phyloP scores from a whole-genome alignment of 108 stramenopile species.

The Asterionellopsis glacialis region DNA sequence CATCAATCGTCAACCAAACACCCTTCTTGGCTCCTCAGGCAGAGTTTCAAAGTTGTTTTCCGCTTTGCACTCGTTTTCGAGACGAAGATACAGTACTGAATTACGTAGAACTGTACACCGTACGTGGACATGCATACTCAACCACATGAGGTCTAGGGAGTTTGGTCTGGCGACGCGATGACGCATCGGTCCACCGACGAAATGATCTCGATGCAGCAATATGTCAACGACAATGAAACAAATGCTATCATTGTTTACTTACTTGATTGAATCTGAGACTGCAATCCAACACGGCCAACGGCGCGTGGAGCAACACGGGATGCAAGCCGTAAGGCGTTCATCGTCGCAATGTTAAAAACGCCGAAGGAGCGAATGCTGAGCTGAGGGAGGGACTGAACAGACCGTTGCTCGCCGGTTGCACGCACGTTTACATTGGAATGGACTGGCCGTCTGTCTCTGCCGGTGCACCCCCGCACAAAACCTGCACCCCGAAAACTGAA shows the following conservation, averaged over 20 bases:
- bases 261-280: not conserved
- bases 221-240: conserved; percentile 9
- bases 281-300: conserved; percentile 15
- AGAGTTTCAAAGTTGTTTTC: too few species aligned
- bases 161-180: conserved; percentile 12
- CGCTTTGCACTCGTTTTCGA: too few species aligned
- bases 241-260: not conserved
- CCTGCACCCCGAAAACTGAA: too few species aligned
- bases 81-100: too few species aligned
- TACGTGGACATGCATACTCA: not conserved
- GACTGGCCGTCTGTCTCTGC: too few species aligned
- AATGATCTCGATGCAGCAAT: conserved; percentile 13
- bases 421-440: too few species aligned
- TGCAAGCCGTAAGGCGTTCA: conserved; percentile 75
- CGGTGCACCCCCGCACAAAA: too few species aligned
- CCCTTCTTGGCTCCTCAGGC: too few species aligned
- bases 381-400: not conserved
- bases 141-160: not conserved
- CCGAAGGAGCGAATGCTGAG: conserved; percentile 1
- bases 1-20: too few species aligned
- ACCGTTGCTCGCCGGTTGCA: not conserved
- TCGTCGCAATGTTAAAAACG: conserved; percentile 16
- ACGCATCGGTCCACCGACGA: conserved; percentile 14
- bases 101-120: not conserved
- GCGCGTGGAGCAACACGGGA: conserved; percentile 56